Conservation (phyloP, 1,139 yeast species). For the Blastobotrys ciferrii region DNA sequence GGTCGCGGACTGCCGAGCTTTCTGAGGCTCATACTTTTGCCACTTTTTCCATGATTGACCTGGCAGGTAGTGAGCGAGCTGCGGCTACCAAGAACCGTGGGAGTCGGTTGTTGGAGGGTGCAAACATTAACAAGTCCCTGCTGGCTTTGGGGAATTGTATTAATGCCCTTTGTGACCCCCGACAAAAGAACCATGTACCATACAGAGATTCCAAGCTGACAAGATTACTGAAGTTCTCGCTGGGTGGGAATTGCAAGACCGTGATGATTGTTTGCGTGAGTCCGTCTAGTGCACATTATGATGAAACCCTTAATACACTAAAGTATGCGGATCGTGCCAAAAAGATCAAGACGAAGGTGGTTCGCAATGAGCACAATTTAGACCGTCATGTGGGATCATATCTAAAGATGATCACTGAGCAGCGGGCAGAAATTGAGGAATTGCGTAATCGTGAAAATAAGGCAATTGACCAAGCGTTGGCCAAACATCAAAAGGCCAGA, state of each 20-base stretch:
- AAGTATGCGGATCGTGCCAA: conserved; percentile 91
- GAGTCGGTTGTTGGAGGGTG: conserved; percentile 78
- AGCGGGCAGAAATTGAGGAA: conserved; percentile 72
- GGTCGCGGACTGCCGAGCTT: conserved; percentile 59
- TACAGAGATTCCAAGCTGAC: conserved; percentile 89
- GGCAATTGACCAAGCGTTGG: conserved; percentile 38
- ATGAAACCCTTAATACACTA: conserved; percentile 85
- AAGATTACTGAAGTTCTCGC: conserved; percentile 75
- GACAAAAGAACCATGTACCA: conserved; percentile 73
- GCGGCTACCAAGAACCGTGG: conserved; percentile 86
- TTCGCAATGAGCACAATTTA: conserved; percentile 70
- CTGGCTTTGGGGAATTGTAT: conserved; percentile 92
- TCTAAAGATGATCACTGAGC: conserved; percentile 80
- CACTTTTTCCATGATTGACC: conserved; percentile 79
- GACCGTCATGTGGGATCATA: conserved; percentile 88
- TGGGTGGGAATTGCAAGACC: conserved; percentile 94
- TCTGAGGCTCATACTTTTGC: conserved; percentile 71
- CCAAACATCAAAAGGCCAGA: conserved; percentile 22
- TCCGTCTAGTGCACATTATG: conserved; percentile 82
- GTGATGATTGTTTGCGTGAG: conserved; percentile 94
- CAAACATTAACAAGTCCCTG: conserved; percentile 83
- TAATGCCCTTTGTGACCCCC: conserved; percentile 79
- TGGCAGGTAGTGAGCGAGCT: conserved; percentile 95
- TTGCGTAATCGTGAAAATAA: conserved; percentile 54
- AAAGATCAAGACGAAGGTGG: conserved; percentile 78